A percentile compares a stretch with the other conserved stretches of the same genome.
These are phyloP conservation scores for Hebeloma cylindrosporum DNA, from an alignment of 768 basidiomycete genomes.

Conservation along the genomic window DNA sequence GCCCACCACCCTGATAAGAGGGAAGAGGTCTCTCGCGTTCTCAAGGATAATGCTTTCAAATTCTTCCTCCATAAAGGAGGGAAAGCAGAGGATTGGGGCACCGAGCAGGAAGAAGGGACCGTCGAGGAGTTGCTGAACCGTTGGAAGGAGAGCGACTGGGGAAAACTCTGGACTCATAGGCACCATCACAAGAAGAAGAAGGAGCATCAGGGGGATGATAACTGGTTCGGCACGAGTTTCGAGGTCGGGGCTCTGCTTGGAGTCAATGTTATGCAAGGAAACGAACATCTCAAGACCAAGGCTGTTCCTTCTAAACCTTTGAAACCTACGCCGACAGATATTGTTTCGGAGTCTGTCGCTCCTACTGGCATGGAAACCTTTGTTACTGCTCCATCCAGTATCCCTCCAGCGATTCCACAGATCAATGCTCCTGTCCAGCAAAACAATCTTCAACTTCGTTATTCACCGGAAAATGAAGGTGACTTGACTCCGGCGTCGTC, in stretches of 20 bases:
- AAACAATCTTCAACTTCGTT: neutral
- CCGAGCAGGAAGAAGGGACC: conserved; percentile 47
- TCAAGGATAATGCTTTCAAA: conserved; percentile 60
- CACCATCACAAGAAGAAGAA: conserved; percentile 31
- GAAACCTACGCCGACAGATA: neutral
- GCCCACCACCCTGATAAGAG: conserved; percentile 31
- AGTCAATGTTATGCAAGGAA: conserved; percentile 53
- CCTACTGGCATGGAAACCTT: conserved; percentile 23
- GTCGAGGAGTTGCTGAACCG: conserved; percentile 56
- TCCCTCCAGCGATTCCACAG: conserved; percentile 3
- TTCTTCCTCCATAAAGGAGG: conserved; percentile 70
- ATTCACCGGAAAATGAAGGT: neutral
- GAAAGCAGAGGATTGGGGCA: conserved; percentile 64
- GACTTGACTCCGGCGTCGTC: conserved; percentile 16
- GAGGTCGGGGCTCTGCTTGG: conserved; percentile 78
- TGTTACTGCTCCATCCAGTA: conserved; percentile 25
- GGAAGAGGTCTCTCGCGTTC: conserved; percentile 43
- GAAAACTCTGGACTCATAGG: conserved; percentile 40
- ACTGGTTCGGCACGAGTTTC: conserved; percentile 75
- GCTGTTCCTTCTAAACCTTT: neutral
- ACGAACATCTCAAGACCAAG: conserved; percentile 19
- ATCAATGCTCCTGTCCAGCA: neutral
- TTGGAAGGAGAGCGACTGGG: conserved; percentile 74
- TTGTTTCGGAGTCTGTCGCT: neutral
- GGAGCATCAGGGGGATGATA: conserved; percentile 24